A percentile compares a stretch with the other conserved stretches of the same genome.
Conservation (phyloP, 192 early-diverging fungal genomes). For the Linnemannia exigua region DNA sequence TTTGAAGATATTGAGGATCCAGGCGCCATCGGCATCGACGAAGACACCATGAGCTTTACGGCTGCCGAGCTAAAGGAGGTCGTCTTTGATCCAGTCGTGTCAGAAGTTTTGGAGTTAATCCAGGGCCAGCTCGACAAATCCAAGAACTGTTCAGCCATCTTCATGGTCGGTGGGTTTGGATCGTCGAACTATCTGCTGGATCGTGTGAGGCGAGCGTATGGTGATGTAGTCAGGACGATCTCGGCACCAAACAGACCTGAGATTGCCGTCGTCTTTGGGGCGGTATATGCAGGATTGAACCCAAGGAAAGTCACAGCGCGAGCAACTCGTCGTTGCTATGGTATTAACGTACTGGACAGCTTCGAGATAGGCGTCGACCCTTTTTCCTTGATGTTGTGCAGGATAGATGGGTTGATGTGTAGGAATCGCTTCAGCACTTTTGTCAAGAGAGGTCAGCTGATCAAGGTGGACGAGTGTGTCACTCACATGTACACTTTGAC, state of each 20-base stretch:
- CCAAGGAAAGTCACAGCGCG: constrained; percentile 38
- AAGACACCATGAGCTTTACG: not conserved
- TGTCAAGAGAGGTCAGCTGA: constrained; percentile 24
- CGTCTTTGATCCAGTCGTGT: constrained; percentile 25
- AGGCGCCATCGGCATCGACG: constrained; percentile 16
- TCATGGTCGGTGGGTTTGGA: constrained; percentile 65
- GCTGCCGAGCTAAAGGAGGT: constrained; percentile 6
- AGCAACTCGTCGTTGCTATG: constrained; percentile 36
- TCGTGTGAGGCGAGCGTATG: constrained; percentile 55
- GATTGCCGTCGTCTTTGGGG: constrained; percentile 64
- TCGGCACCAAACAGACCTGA: constrained; percentile 47
- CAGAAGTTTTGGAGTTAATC: constrained; percentile 14
- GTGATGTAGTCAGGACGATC: constrained; percentile 51
- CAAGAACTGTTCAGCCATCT: constrained; percentile 44
- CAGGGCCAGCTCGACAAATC: constrained; percentile 18
- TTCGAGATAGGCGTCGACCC: constrained; percentile 25
- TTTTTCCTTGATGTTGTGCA: not conserved
- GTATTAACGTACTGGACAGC: not conserved
- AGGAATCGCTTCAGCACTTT: constrained; percentile 20
- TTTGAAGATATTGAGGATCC: constrained; percentile 5
- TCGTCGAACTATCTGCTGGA: constrained; percentile 61
- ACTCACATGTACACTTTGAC: not conserved
- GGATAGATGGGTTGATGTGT: constrained; percentile 7
- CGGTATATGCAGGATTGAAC: constrained; percentile 62
- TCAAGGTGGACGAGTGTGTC: constrained; percentile 32